Evolutionary conservation across 768 basidiomycete genomes (phyloP).

Genomic region (Cystoderma amianthinum): DNA sequence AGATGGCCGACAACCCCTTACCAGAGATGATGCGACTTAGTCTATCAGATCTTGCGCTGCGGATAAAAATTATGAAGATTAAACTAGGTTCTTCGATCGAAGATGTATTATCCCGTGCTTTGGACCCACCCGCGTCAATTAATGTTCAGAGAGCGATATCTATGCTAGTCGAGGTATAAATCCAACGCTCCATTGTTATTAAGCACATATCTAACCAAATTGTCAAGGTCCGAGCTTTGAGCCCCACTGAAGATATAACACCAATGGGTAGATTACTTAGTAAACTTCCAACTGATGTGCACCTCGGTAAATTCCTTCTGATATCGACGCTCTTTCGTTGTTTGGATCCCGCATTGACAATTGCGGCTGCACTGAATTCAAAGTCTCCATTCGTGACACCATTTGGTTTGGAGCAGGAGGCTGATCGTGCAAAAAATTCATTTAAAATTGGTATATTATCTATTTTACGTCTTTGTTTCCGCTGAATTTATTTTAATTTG

Average conservation of each 20-base stretch:
- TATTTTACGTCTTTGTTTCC: slow-evolving; percentile 1
- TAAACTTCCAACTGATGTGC: slow-evolving; percentile 92
- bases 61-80: slow-evolving; percentile 92
- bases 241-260: slow-evolving; percentile 80
- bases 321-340: slow-evolving; percentile 82
- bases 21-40: slow-evolving; percentile 94
- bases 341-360: slow-evolving; percentile 93
- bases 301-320: slow-evolving; percentile 89
- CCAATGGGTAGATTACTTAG: slow-evolving; percentile 88
- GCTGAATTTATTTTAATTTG: slow-evolving; percentile 3
- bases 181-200: no score
- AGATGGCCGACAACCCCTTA: slow-evolving; percentile 88
- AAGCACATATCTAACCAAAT: neutral
- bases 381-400: slow-evolving; percentile 93
- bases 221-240: slow-evolving; percentile 76
- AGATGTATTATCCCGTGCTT: slow-evolving; percentile 77
- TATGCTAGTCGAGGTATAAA: slow-evolving; percentile 87
- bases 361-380: slow-evolving; percentile 86
- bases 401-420: slow-evolving; percentile 81
- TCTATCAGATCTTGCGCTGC: slow-evolving; percentile 83
- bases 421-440: slow-evolving; percentile 72
- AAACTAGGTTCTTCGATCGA: slow-evolving; percentile 87
- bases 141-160: slow-evolving; percentile 91
- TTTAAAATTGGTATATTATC: slow-evolving; percentile 64
- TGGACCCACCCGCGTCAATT: slow-evolving; percentile 81